Percentiles rank a stretch among this genome's conserved stretches.
These are phyloP conservation scores for Ascochyta clinopodiicola DNA, from an alignment of 2,329 filamentous ascomycete genomes.

Conservation along the genomic window DNA sequence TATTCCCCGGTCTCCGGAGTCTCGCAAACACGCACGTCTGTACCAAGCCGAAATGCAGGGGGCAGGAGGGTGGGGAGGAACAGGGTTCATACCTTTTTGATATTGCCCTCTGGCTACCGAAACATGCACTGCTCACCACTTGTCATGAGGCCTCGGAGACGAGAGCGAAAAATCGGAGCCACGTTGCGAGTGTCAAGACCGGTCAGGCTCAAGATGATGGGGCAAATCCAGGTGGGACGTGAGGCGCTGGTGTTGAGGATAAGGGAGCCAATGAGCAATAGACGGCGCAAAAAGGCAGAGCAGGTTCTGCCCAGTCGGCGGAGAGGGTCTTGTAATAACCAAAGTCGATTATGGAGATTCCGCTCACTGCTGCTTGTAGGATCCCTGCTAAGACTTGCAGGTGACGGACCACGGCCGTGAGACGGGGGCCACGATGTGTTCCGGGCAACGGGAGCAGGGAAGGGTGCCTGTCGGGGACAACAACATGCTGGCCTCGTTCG, in stretches of 20 bases:
- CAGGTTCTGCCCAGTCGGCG: conserved; percentile 39
- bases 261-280: conserved; percentile 35
- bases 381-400: conserved; percentile 47
- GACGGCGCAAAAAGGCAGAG: conserved; percentile 38
- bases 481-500: conserved; percentile 48
- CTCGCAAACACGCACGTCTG: conserved; percentile 10
- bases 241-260: conserved; percentile 30
- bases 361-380: conserved; percentile 43
- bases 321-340: conserved; percentile 50
- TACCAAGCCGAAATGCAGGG: conserved; percentile 8
- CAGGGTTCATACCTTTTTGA: conserved; percentile 19
- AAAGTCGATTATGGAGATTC: conserved; percentile 44
- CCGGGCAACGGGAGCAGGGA: conserved; percentile 47
- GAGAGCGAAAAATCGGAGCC: conserved; percentile 4
- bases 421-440: conserved; percentile 46
- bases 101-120: conserved; percentile 12
- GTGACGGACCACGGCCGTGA: conserved; percentile 48
- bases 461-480: conserved; percentile 41
- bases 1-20: neutral
- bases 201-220: conserved; percentile 23
- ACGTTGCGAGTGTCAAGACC: conserved; percentile 11
- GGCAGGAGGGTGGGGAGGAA: conserved; percentile 6
- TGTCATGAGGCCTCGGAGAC: neutral
- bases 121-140: conserved; percentile 2
- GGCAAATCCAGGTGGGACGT: conserved; percentile 17